Evolutionary conservation across 2,329 filamentous ascomycete genomes (phyloP), one percentile per base, ranked within the genome.

Genomic region (Arthrobotrys megalospora): DNA sequence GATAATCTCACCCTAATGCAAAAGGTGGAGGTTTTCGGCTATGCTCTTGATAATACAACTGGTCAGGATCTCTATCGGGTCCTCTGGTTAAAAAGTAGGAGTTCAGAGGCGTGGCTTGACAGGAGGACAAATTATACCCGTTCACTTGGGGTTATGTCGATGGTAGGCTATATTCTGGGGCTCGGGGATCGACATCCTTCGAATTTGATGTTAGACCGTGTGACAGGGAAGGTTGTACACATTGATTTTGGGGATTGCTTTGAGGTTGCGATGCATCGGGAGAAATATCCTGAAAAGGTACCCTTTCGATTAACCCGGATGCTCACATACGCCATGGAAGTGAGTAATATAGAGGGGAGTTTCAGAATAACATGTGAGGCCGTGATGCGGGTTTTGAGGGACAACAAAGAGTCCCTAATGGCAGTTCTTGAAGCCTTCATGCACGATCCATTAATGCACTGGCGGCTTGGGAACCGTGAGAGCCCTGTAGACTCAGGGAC

Each of bases 201-300:
- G 78, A 99, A 99, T 84, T 86, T 99, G 82, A 96, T 99, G 92
- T 91, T 99, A 47, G 96, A 99, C 84, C 92, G 94, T 45, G 90
- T 96, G 79, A 98, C 95, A 0, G 96, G 96, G 83, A 97, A 97
- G 86, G 96, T 99, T 80, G 91, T 99, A 80, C 96, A 99, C 84
- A 98, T 99, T 82, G 96, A 99, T 87, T 99, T 99, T 82, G 96
- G 96, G 82, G 96, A 99, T 86, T 99, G 96, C 84, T 99, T 99
- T 86, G 96, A 99, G 85, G 93, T 99, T 66, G 96, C 96, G 28
- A 99, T 97, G 94, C 96, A 99, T 86, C 92, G 96, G 81, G 96
- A 99, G 85, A 99, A 99, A 85, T 99, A 97, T 83, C 96, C 96
- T 0, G 96, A 99, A 85, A 89, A 95, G 65, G 96, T 99, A 75